Evolutionary conservation across 164 flowering plant species (phyloP).

Genomic region (Litsea cubeba): DNA sequence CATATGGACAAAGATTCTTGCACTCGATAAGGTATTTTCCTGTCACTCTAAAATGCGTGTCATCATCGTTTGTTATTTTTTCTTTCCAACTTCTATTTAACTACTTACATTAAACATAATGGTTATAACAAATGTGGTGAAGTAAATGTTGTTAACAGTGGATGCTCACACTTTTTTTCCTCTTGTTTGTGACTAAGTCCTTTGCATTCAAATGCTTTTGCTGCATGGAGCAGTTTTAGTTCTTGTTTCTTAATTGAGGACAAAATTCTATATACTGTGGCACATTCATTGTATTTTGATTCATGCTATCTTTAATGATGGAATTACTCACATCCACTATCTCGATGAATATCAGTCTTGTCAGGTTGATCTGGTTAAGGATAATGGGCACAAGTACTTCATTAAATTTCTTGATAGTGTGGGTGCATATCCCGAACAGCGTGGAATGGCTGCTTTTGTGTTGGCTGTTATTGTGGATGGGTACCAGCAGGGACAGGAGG

Average conservation of each 20-base stretch:
- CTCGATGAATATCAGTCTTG: conserved; percentile 62
- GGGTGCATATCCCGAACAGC: conserved; percentile 94
- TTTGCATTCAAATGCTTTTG: not conserved
- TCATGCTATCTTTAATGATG: not conserved
- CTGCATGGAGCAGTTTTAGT: not conserved
- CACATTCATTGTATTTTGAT: not conserved
- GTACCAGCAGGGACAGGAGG: conserved; percentile 86
- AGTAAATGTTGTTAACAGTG: not conserved
- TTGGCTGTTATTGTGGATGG: conserved; percentile 94
- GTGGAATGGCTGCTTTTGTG: conserved; percentile 99
- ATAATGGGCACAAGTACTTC: conserved; percentile 91
- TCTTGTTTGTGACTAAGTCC: not conserved
- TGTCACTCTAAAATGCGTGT: not conserved
- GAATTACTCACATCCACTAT: conserved; percentile 2
- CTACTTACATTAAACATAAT: not conserved
- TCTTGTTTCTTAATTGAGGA: not conserved
- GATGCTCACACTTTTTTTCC: not conserved
- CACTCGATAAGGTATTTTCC: conserved; percentile 85
- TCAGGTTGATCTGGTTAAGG: conserved; percentile 98
- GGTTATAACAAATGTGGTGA: not conserved
- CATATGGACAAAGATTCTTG: conserved; percentile 97
- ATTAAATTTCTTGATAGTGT: conserved; percentile 86
- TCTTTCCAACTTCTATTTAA: not conserved
- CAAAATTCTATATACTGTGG: not conserved
- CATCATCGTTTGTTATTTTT: not conserved